These are phyloP conservation scores for Boechera retrofracta DNA, from an alignment of 345 rosid genomes.

Conservation along the genomic window DNA sequence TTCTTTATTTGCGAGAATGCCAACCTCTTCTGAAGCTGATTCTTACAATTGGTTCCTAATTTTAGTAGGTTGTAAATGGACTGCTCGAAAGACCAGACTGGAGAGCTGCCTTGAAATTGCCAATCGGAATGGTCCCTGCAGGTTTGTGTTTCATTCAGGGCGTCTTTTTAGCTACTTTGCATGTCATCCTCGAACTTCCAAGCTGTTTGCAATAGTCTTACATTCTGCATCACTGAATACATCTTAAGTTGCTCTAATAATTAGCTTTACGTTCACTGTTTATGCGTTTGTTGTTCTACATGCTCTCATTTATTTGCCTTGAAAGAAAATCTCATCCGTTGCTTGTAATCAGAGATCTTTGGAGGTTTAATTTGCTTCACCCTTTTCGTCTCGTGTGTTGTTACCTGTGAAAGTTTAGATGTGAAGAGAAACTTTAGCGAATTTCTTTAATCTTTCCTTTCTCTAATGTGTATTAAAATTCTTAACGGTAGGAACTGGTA, in stretches of 20 bases:
- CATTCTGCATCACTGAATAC: background rate
- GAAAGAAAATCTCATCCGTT: background rate
- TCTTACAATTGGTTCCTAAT: conserved; percentile 45
- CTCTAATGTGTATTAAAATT: background rate
- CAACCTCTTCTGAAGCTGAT: background rate
- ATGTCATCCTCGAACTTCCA: background rate
- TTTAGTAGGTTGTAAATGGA: conserved; percentile 96
- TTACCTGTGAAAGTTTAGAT: background rate
- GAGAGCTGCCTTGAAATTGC: conserved; percentile 69
- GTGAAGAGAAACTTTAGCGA: background rate
- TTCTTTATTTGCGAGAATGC: no score
- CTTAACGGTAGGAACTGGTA: conserved; percentile 74
- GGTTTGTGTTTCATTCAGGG: conserved; percentile 49
- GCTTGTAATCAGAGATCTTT: conserved; percentile 1
- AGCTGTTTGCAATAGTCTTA: background rate
- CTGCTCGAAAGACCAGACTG: conserved; percentile 89
- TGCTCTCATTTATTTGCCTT: background rate
- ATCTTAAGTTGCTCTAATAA: background rate
- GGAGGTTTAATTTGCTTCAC: background rate
- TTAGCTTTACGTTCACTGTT: background rate
- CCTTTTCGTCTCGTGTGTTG: background rate
- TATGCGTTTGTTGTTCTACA: background rate
- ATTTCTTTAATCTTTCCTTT: background rate
- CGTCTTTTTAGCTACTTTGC: no score
- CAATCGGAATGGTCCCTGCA: conserved; percentile 88